phyloP scores from a whole-genome alignment of 257 asterid genomes.

The Phtheirospermum japonicum region DNA sequence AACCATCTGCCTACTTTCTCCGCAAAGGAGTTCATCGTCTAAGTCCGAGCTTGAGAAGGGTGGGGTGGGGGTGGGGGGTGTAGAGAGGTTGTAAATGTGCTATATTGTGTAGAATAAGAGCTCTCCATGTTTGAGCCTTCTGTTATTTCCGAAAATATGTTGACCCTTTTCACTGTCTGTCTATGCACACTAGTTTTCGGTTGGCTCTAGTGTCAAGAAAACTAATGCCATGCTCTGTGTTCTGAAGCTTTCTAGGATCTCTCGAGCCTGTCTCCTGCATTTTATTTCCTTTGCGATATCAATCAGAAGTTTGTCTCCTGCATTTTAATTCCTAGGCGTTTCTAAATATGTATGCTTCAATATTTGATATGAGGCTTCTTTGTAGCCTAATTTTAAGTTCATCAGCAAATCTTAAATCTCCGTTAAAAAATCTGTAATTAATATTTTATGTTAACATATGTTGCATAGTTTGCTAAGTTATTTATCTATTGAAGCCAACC shows the following conservation, averaged over 20 bases:
- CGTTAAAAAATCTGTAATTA: no score
- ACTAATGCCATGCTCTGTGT: neutral
- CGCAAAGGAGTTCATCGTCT: neutral
- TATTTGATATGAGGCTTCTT: constrained; percentile 6
- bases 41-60: neutral
- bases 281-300: neutral
- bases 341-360: neutral
- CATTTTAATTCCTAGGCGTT: neutral
- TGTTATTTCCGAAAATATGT: neutral
- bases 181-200: constrained; percentile 1
- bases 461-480: neutral
- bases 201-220: constrained; percentile 5
- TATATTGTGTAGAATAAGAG: neutral
- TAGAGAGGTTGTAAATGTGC: neutral
- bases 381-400: neutral
- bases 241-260: constrained; percentile 10
- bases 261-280: neutral
- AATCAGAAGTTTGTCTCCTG: neutral
- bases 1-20: neutral
- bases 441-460: neutral
- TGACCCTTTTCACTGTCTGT: neutral
- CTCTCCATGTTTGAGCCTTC: constrained; percentile 2
- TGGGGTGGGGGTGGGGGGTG: neutral
- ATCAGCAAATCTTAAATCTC: neutral
- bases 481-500: constrained; percentile 7